Evolutionary conservation across 305 asterid species (phyloP).

Genomic region (Fraxinus dipetala): DNA sequence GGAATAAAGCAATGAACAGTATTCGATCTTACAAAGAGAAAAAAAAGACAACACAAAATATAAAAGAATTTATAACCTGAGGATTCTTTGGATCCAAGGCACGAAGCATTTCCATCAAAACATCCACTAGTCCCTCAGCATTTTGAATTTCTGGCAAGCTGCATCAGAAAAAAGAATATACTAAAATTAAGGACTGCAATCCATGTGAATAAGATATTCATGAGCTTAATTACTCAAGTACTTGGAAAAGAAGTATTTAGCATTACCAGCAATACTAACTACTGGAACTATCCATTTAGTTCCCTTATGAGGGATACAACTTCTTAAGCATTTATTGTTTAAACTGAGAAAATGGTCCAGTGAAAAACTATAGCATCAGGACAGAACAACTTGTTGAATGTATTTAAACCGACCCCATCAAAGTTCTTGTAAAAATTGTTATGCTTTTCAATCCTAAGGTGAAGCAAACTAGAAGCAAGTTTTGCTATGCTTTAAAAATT

Average conservation of each 20-base stretch:
- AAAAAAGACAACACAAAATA: neutral
- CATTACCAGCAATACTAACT: neutral
- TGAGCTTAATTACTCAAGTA: neutral
- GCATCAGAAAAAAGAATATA: constrained; percentile 11
- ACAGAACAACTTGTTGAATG: neutral
- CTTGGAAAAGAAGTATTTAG: neutral
- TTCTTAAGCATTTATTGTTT: neutral
- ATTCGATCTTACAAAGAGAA: neutral
- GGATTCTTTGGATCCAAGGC: constrained; percentile 77
- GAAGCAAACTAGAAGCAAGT: neutral
- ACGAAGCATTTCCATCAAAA: constrained; percentile 79
- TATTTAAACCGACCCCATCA: neutral
- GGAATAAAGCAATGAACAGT: neutral
- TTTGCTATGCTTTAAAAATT: neutral
- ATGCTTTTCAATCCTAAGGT: neutral
- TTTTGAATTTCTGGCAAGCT: constrained; percentile 82
- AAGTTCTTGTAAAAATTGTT: neutral
- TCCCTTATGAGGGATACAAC: neutral
- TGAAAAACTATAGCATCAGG: neutral
- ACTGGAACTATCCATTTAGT: neutral
- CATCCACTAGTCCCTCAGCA: constrained; percentile 83
- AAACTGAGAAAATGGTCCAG: neutral
- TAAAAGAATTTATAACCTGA: constrained; percentile 48
- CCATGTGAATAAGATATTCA: neutral
- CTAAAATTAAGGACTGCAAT: neutral